phyloP scores from a whole-genome alignment of 139 green algal genomes.

The Chlorella sorokiniana region DNA sequence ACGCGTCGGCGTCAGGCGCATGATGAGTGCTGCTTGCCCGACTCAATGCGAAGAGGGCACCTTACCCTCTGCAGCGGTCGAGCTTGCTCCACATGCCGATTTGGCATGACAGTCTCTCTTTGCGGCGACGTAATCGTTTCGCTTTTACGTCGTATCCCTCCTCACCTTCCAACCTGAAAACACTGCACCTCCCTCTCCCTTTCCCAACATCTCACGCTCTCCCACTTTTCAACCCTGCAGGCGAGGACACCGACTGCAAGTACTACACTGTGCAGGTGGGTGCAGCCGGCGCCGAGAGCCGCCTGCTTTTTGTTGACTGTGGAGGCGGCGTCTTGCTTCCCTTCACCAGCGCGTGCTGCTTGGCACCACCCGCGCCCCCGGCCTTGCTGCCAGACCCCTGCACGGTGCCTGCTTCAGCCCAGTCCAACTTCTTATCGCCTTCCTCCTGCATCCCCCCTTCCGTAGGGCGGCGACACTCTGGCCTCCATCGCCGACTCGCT shows the following conservation, averaged over 20 bases:
- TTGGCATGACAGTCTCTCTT: no score
- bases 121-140: no score
- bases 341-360: no score
- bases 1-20: no score
- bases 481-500: not conserved
- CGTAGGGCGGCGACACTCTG: constrained; percentile 16
- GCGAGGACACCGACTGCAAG: constrained; percentile 11
- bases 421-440: not conserved
- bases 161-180: no score
- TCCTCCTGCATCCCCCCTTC: not conserved
- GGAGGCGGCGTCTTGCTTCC: not conserved
- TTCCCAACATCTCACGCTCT: not conserved
- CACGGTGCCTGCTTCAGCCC: not conserved
- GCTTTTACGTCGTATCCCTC: no score
- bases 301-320: not conserved
- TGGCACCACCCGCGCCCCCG: not conserved
- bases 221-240: not conserved
- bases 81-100: no score
- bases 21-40: no score
- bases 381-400: not conserved
- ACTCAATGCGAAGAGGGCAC: no score
- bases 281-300: not conserved
- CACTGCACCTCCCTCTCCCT: not conserved
- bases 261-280: constrained; percentile 24
- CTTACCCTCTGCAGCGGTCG: no score